Conservation (phyloP, 1,284 basidiomycete species). For the Rhizoctonia solani region DNA sequence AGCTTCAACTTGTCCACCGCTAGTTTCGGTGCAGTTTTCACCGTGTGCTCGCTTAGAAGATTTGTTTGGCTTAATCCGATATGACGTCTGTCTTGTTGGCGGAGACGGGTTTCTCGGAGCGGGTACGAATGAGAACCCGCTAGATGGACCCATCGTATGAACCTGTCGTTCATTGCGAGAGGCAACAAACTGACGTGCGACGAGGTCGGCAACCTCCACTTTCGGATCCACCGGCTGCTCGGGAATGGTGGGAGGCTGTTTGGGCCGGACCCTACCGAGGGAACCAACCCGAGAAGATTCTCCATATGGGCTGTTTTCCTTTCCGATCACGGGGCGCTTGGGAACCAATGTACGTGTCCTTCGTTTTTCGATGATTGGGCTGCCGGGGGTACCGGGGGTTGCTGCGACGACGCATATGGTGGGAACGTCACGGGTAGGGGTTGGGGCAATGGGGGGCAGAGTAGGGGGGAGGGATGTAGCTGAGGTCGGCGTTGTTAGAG, state of each 20-base stretch:
- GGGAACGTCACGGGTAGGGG: conserved; percentile 23
- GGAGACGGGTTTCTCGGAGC: conserved; percentile 2
- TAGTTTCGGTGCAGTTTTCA: conserved; percentile 11
- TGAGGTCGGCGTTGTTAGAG: neutral
- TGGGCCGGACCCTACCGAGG: neutral
- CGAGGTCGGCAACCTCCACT: neutral
- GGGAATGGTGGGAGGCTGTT: neutral
- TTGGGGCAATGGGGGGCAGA: conserved; percentile 12
- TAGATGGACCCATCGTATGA: conserved; percentile 16
- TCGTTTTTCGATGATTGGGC: conserved; percentile 25
- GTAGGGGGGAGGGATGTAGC: neutral
- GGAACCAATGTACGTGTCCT: conserved; percentile 24
- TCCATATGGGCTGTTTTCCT: conserved; percentile 8
- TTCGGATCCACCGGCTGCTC: neutral
- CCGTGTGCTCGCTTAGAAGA: conserved; percentile 4
- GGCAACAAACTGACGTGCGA: conserved; percentile 12
- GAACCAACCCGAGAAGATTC: neutral
- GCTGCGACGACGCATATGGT: neutral
- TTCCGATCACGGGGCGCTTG: conserved; percentile 1
- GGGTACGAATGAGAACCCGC: neutral
- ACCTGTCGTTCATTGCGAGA: conserved; percentile 7
- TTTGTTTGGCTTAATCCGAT: neutral
- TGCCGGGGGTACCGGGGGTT: neutral
- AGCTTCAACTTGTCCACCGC: conserved; percentile 27
- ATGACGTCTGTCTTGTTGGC: neutral